phyloP scores from a whole-genome alignment of 2,329 filamentous ascomycete species.

The Zymoseptoria brevis region DNA sequence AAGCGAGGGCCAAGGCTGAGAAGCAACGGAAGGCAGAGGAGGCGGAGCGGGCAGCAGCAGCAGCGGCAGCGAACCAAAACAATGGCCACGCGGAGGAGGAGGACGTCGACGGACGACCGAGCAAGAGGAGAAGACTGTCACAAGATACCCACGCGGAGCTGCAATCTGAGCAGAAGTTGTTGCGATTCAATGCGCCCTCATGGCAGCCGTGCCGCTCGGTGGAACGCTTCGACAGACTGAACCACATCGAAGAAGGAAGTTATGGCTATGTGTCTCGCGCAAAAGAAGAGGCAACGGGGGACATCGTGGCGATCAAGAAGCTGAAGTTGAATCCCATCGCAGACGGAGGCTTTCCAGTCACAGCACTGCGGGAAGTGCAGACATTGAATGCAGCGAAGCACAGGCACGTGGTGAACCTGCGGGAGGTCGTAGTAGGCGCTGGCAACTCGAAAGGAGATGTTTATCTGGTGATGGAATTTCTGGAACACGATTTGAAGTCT shows the following conservation, averaged over 20 bases:
- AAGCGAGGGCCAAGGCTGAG: conserved; percentile 64
- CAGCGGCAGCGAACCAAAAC: conserved; percentile 16
- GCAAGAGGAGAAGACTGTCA: conserved; percentile 56
- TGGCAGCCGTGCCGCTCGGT: conserved; percentile 71
- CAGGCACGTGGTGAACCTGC: conserved; percentile 70
- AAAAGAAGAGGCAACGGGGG: conserved; percentile 61
- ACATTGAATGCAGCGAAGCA: conserved; percentile 75
- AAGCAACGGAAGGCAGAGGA: conserved; percentile 63
- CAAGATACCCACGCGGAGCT: conserved; percentile 33
- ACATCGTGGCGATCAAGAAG: conserved; percentile 85
- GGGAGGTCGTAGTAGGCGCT: conserved; percentile 60
- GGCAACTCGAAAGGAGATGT: conserved; percentile 47
- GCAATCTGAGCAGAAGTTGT: conserved; percentile 46
- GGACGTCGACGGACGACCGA: conserved; percentile 35
- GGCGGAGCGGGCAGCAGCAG: conserved; percentile 31
- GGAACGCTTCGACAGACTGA: conserved; percentile 83
- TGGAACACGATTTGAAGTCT: conserved; percentile 93
- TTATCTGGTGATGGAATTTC: conserved; percentile 92
- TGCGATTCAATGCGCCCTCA: conserved; percentile 61
- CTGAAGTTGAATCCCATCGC: conserved; percentile 75
- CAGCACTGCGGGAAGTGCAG: conserved; percentile 87
- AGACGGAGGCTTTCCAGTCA: conserved; percentile 78
- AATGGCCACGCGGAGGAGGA: conserved; percentile 21
- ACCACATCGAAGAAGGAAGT: conserved; percentile 94
- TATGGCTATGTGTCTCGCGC: conserved; percentile 93